phyloP scores from a whole-genome alignment of 1,284 basidiomycete genomes.

The Rhodotorula sp. region DNA sequence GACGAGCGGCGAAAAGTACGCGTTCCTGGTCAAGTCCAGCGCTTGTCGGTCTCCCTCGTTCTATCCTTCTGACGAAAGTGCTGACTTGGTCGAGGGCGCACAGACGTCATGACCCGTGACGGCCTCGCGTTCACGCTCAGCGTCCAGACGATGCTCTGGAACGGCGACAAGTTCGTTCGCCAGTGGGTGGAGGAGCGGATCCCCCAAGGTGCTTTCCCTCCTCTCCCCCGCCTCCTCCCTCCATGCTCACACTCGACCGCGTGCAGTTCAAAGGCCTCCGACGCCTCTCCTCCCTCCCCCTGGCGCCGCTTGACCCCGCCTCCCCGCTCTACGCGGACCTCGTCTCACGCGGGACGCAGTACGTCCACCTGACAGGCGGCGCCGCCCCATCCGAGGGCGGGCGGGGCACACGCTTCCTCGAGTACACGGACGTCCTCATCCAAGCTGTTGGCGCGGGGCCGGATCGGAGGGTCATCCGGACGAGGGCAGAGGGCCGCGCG shows the following conservation, averaged over 20 bases:
- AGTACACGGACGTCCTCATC: slow-evolving; percentile 57
- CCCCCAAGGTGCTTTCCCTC: slow-evolving; percentile 7
- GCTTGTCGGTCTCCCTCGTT: slow-evolving; percentile 57
- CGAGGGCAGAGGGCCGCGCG: slow-evolving; percentile 28
- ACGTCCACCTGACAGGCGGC: slow-evolving; percentile 58
- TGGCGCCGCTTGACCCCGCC: slow-evolving; percentile 55
- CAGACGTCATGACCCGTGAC: slow-evolving; percentile 11
- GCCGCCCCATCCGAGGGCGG: slow-evolving; percentile 31
- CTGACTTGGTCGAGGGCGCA: not conserved
- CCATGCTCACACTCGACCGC: not conserved
- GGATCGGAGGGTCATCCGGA: slow-evolving; percentile 50
- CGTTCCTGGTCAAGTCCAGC: slow-evolving; percentile 42
- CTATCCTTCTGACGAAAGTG: slow-evolving; percentile 37
- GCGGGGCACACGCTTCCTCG: slow-evolving; percentile 55
- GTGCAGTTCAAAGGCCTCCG: slow-evolving; percentile 57
- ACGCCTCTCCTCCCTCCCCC: slow-evolving; percentile 57
- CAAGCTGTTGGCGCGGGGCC: slow-evolving; percentile 55
- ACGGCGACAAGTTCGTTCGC: slow-evolving; percentile 19
- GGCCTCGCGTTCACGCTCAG: slow-evolving; percentile 4
- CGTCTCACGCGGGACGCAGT: slow-evolving; percentile 59
- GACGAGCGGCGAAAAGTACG: slow-evolving; percentile 55
- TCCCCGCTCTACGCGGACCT: slow-evolving; percentile 53
- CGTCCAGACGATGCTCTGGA: slow-evolving; percentile 17
- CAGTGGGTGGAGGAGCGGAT: slow-evolving; percentile 6
- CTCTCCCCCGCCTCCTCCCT: not conserved